These are phyloP conservation scores for Colletotrichum sp. DNA, from an alignment of 2,329 filamentous ascomycete species.

Conservation along the genomic window DNA sequence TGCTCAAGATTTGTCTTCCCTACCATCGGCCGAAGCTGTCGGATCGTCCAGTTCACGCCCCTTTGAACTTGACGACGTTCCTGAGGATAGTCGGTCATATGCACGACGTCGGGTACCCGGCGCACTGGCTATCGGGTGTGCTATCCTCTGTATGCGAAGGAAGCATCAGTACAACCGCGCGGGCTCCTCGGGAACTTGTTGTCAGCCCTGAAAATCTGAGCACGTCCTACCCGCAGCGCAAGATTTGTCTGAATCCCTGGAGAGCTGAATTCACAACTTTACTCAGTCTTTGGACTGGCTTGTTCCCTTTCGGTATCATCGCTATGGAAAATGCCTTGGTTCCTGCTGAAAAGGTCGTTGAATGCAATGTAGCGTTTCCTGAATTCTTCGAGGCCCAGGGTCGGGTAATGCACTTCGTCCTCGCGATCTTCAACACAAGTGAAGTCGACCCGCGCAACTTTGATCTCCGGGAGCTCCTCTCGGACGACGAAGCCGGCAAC, in stretches of 20 bases:
- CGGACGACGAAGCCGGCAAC: not conserved
- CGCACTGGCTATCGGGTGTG: constrained; percentile 30
- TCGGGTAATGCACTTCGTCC: not conserved
- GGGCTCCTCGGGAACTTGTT: constrained; percentile 23
- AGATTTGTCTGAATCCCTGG: constrained; percentile 22
- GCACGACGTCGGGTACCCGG: constrained; percentile 28
- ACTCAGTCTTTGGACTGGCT: constrained; percentile 22
- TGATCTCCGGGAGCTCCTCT: not conserved
- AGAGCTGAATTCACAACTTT: constrained; percentile 25
- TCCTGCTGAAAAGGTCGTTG: not conserved
- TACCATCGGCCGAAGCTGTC: constrained; percentile 18
- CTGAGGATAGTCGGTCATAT: constrained; percentile 25
- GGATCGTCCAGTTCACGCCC: constrained; percentile 24
- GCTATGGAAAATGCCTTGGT: not conserved
- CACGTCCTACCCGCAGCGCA: not conserved
- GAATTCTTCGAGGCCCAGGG: not conserved
- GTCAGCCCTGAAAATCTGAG: not conserved
- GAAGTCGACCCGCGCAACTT: not conserved
- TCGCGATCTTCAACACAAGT: not conserved
- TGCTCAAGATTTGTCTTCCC: constrained; percentile 31
- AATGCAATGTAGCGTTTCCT: not conserved
- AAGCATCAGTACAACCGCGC: constrained; percentile 24
- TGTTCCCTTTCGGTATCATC: constrained; percentile 26
- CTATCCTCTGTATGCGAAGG: constrained; percentile 21
- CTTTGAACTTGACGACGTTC: constrained; percentile 28